phyloP scores from a whole-genome alignment of 257 asterid species.

The Asclepias syriaca region DNA sequence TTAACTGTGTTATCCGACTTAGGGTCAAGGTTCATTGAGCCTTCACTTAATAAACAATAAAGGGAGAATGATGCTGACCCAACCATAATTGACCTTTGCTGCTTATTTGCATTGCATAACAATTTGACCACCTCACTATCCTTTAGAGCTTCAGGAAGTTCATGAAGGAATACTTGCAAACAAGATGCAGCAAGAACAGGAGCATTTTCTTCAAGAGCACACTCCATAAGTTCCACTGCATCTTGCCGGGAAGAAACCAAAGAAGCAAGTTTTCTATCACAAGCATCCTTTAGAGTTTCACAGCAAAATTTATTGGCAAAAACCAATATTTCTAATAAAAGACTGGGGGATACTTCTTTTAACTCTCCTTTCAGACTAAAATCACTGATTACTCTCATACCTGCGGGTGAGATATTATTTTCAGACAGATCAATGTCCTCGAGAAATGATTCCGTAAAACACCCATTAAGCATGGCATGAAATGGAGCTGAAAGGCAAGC shows the following conservation, averaged over 20 bases:
- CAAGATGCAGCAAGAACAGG: conserved; percentile 89
- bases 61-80: conserved; percentile 79
- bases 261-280: conserved; percentile 83
- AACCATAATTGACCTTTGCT: conserved; percentile 61
- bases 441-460: conserved; percentile 66
- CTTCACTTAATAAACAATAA: conserved; percentile 82
- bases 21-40: conserved; percentile 65
- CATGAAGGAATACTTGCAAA: conserved; percentile 74
- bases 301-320: conserved; percentile 96
- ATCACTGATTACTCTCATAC: conserved; percentile 54
- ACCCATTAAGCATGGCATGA: conserved; percentile 87
- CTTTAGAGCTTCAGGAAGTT: conserved; percentile 64
- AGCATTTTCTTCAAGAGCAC: conserved; percentile 78
- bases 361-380: conserved; percentile 58
- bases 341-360: conserved; percentile 46
- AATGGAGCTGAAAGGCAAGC: conserved; percentile 87
- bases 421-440: conserved; percentile 84
- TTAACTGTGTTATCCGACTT: conserved; percentile 53
- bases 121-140: conserved; percentile 65
- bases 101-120: conserved; percentile 53
- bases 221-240: conserved; percentile 84
- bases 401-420: conserved; percentile 67
- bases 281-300: conserved; percentile 80
- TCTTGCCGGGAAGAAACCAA: conserved; percentile 69
- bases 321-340: conserved; percentile 77